Base-by-base conservation (phyloP, 768 basidiomycete species). In the Psilocybe sp. region DNA sequence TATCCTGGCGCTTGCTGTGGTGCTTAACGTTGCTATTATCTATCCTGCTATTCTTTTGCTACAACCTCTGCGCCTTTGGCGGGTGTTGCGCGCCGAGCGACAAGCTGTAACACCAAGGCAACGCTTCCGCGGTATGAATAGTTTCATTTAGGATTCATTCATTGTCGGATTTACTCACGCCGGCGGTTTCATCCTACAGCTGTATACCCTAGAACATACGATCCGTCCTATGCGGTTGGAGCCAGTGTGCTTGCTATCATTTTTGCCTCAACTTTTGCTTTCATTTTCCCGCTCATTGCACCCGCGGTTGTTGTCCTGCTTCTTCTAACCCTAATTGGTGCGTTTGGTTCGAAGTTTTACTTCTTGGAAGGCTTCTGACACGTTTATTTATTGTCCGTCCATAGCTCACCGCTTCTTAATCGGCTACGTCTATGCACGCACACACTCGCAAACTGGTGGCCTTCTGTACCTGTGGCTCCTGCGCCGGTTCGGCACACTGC, bases 361-460 rank as follows among this genome's bases (percentile, higher is more conserved):
- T 28, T 5, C 31, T 39, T 46, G 16, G 38, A 18, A 31, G 18
- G 40, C 37, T 40, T 19, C 20, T 44, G 31, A 35, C 37, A 5
- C 50, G 36, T 34, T 33, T 31, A 28, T 46, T 44, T 4, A 40
- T 39, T 44, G 47, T 33, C 36, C 15, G 35, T 32, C 14, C 33
- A n/a, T 38, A 88, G 89, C 89, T n/a, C 86, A 89, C 66, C 85
- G 88, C 34, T 91, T 80, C 68, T 77, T 90, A 46, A 71, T 89
- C 51, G 85, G 87, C 33, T 89, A 91, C 63, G 87, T 90, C 15
- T 87, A 85, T 59, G 87, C 78, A 1, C 77, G 85, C 36, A 84
- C 82, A 19, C 79, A 80, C 51, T 86, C 85, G 6, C 84, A 87
- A 60, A 89, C 88, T 1, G 88, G 89, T 12, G 88, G 88, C 6